Evolutionary conservation across 2,329 filamentous ascomycete species (phyloP), one percentile per base, ranked within the genome.

Genomic region (Fusarium sp.): DNA sequence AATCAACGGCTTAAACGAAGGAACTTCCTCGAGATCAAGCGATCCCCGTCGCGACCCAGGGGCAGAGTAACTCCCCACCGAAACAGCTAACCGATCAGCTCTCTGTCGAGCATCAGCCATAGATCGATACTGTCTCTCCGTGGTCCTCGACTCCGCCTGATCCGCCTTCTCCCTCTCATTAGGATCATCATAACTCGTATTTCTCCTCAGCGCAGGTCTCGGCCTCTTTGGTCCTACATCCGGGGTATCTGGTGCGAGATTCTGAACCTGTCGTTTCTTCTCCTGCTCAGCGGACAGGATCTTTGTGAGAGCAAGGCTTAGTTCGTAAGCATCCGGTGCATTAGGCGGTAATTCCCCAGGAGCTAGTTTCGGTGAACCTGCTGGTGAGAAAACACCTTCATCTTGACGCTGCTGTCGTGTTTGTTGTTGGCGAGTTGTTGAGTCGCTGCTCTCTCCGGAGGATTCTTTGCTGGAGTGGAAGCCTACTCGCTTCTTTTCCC

Each of bases 151-250:
- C 75, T 85, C 83, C 15, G 83, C 83, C 43, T 78, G 76, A 64
- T 85, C 83, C 32, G 83, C 83, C 70, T 78, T 80, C 68, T 85
- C 79, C 15, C 81, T 77, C 75, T 85, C 83, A 71, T 81, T 78
- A 3, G 82, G 82, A 18, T 76, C 82, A 63, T 84, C 81, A 62
- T 85, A 85, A 71, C 83, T 85, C 46, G 83, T 85, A 71, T 84
- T 85, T 44, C 83, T 82, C 70, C 83, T 79, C n/a, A 85, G 74
- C 16, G 81, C 83, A 30, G 83, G 83, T 46, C 82, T 80, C 16
- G 82, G 82, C 13, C 77, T 74, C 64, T 67, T 78, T 21, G 64
- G 76, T 13, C 46, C 61, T n/a, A 38, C 18, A 25, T 79, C 77
- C 49, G 74, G 73, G 46, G 78, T 66, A 32, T 53, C 38, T 40